Percentiles rank a stretch among this genome's conserved stretches.
These are phyloP conservation scores for Rhodotorula sp. DNA, from an alignment of 1,284 basidiomycete genomes.

Conservation along the genomic window DNA sequence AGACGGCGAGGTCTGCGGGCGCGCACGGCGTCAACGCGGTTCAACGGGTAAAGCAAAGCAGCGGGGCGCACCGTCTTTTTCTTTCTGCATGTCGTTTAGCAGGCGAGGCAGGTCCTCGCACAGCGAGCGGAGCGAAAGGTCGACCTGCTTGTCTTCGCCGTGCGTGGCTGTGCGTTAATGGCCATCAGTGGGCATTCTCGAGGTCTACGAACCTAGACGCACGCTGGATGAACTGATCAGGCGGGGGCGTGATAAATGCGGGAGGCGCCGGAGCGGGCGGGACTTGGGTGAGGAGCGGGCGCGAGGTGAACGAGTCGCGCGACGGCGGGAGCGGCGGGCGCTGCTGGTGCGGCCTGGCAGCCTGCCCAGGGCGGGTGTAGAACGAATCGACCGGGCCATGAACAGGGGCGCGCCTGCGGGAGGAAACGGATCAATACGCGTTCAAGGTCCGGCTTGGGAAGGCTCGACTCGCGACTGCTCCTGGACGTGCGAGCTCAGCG, in stretches of 20 bases:
- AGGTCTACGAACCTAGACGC: neutral
- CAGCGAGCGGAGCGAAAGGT: neutral
- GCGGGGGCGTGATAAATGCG: neutral
- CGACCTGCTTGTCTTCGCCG: neutral
- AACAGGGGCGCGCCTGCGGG: neutral
- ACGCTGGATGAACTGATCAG: constrained; percentile 16
- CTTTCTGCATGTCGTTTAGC: neutral
- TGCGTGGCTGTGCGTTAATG: neutral
- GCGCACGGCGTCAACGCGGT: too few species aligned
- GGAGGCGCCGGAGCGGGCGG: constrained; percentile 1
- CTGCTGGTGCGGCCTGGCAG: neutral
- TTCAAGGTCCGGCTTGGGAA: neutral
- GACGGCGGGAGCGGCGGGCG: neutral
- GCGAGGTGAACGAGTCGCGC: neutral
- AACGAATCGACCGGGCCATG: neutral
- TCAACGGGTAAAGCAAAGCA: neutral
- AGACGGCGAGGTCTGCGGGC: constrained; percentile 14
- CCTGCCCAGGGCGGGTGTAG: neutral
- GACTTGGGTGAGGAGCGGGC: constrained; percentile 5
- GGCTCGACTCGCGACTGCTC: neutral
- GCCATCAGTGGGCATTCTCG: neutral
- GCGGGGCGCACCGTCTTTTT: neutral
- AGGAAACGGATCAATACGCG: neutral
- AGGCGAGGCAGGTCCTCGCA: neutral
- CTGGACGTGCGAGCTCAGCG: neutral